These are phyloP conservation scores for Phaffia australis DNA, from an alignment of 768 basidiomycete species.

Conservation along the genomic window DNA sequence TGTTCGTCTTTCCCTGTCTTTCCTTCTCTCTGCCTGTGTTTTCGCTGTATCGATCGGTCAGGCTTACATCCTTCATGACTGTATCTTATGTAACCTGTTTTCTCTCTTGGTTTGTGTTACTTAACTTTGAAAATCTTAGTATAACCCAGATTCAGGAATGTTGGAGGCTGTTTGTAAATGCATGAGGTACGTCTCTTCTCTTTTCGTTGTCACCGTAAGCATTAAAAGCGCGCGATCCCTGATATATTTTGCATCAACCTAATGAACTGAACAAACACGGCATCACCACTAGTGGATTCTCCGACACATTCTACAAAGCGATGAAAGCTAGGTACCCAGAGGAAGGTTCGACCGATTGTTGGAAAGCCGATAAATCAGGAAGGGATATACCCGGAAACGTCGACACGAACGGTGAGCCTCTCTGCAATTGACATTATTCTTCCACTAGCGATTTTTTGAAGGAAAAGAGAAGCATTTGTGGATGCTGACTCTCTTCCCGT, in stretches of 20 bases:
- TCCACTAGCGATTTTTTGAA: conserved; percentile 14
- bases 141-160: conserved; percentile 53
- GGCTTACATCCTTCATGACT: not conserved
- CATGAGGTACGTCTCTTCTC: conserved; percentile 35
- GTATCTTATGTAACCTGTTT: not conserved
- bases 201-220: not conserved
- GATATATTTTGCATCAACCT: not conserved
- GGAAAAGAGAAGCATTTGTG: no score
- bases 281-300: conserved; percentile 52
- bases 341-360: conserved; percentile 55
- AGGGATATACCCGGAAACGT: conserved; percentile 46
- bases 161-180: conserved; percentile 78
- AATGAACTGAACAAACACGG: not conserved
- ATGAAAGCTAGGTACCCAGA: conserved; percentile 43
- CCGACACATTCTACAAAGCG: conserved; percentile 70
- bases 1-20: conserved; percentile 1
- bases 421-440: conserved; percentile 1
- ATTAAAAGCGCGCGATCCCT: conserved; percentile 6
- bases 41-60: not conserved
- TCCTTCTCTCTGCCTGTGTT: conserved; percentile 22
- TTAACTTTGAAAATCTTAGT: no score
- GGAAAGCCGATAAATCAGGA: conserved; percentile 47
- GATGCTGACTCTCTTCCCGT: conserved; percentile 33
- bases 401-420: conserved; percentile 51
- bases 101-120: not conserved